phyloP scores from a whole-genome alignment of 1,284 basidiomycete species.

The Neonothopanus nambi region DNA sequence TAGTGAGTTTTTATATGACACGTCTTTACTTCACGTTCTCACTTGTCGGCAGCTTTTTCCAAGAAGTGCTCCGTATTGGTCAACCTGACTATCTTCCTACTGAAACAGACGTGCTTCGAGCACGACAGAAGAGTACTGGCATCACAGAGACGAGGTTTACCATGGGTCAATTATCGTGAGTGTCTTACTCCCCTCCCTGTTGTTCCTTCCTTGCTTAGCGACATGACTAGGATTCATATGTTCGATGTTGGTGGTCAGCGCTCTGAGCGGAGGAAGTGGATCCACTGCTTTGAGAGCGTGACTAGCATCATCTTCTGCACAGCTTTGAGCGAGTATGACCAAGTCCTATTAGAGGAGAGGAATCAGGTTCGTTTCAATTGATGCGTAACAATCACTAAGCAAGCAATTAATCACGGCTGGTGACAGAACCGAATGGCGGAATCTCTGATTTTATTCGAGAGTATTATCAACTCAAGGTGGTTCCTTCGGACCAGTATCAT shows the following conservation, averaged over 20 bases:
- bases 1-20: constrained; percentile 61
- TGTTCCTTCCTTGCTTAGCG: constrained; percentile 1
- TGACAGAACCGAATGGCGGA: constrained; percentile 93
- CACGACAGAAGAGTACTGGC: constrained; percentile 89
- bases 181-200: constrained; percentile 46
- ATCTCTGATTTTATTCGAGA: constrained; percentile 91
- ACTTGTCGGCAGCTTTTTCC: constrained; percentile 72
- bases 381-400: too few species aligned
- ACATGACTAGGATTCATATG: constrained; percentile 77
- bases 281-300: constrained; percentile 92
- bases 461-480: constrained; percentile 97
- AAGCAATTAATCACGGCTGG: not conserved
- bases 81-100: constrained; percentile 81
- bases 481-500: constrained; percentile 93
- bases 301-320: constrained; percentile 97
- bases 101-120: constrained; percentile 87
- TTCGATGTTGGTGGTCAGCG: constrained; percentile 94
- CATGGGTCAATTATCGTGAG: constrained; percentile 71
- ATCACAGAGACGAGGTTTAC: constrained; percentile 89
- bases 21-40: constrained; percentile 1
- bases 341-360: constrained; percentile 79
- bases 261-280: constrained; percentile 95
- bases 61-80: constrained; percentile 82
- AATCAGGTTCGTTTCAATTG: constrained; percentile 57
- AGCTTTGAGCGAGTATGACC: constrained; percentile 93